phyloP scores from a whole-genome alignment of 768 basidiomycete species.

The Lactarius trivialis region DNA sequence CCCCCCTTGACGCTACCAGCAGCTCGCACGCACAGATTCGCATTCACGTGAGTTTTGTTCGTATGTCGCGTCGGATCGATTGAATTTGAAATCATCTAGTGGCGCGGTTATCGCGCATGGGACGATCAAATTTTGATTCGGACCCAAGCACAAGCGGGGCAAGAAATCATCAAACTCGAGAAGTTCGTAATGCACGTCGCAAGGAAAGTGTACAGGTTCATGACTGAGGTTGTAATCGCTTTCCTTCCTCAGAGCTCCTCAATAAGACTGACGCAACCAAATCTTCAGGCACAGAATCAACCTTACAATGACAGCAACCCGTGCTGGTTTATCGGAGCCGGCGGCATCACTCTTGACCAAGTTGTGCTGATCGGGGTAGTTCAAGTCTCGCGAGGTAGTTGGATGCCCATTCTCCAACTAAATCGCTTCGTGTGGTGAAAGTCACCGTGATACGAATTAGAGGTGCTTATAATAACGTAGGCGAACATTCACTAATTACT shows the following conservation, averaged over 20 bases:
- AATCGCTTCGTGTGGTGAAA: not conserved
- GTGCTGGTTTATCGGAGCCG: not conserved
- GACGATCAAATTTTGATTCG: conserved; percentile 7
- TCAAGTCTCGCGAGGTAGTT: conserved; percentile 15
- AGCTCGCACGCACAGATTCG: conserved; percentile 13
- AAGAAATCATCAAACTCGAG: not conserved
- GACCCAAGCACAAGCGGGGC: not conserved
- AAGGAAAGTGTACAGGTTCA: not conserved
- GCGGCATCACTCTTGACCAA: not conserved
- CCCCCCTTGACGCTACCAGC: not conserved
- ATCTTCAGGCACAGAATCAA: not conserved
- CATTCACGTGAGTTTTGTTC: not conserved
- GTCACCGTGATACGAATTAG: not conserved
- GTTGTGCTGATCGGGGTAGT: conserved; percentile 5
- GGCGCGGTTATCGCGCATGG: conserved; percentile 7
- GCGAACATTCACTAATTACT: not conserved
- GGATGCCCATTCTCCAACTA: conserved; percentile 17
- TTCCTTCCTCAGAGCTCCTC: not conserved
- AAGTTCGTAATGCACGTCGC: conserved; percentile 14
- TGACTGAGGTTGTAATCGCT: not conserved
- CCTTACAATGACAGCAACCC: not conserved
- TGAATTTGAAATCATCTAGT: not conserved
- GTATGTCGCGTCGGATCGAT: not conserved
- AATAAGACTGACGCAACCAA: not conserved
- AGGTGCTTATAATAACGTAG: not conserved